A percentile compares a stretch with the other conserved stretches of the same genome.
Conservation (phyloP, 805 yeast genomes). For the Cyberlindnera petersonii region DNA sequence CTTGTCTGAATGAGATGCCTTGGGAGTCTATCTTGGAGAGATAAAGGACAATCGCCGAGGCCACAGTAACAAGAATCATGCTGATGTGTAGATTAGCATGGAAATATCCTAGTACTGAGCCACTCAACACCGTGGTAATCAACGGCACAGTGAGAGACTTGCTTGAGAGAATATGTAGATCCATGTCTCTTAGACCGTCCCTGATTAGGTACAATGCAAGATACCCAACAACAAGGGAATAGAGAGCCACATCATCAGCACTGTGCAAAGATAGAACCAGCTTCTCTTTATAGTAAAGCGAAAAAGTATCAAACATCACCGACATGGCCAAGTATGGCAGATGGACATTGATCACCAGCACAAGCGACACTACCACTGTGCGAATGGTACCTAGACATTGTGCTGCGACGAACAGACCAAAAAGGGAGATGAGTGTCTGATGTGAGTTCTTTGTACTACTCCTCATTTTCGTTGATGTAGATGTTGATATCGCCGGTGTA, state of each 20-base stretch:
- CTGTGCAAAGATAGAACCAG: neutral
- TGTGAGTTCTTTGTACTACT: constrained; percentile 1
- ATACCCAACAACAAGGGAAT: constrained; percentile 3
- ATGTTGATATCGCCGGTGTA: neutral
- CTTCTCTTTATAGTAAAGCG: constrained; percentile 5
- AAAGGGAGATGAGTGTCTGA: constrained; percentile 7
- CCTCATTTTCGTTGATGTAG: neutral
- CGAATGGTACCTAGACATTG: constrained; percentile 24
- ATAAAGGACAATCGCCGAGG: constrained; percentile 23
- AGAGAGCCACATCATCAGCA: neutral
- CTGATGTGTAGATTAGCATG: constrained; percentile 15
- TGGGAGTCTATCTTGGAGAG: constrained; percentile 18
- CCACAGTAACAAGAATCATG: constrained; percentile 27
- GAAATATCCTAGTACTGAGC: constrained; percentile 2
- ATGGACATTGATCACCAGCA: constrained; percentile 19
- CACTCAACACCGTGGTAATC: neutral
- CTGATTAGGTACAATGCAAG: constrained; percentile 4
- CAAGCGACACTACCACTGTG: constrained; percentile 20
- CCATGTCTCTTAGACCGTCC: constrained; percentile 16
- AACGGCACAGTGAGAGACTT: constrained; percentile 7
- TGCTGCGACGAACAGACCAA: constrained; percentile 14
- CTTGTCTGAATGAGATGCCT: constrained; percentile 11
- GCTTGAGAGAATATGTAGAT: constrained; percentile 3
- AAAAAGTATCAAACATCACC: constrained; percentile 16
- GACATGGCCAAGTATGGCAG: constrained; percentile 10